phyloP scores from a whole-genome alignment of 371 early-diverging fungal species.

The Mycotypha africana region DNA sequence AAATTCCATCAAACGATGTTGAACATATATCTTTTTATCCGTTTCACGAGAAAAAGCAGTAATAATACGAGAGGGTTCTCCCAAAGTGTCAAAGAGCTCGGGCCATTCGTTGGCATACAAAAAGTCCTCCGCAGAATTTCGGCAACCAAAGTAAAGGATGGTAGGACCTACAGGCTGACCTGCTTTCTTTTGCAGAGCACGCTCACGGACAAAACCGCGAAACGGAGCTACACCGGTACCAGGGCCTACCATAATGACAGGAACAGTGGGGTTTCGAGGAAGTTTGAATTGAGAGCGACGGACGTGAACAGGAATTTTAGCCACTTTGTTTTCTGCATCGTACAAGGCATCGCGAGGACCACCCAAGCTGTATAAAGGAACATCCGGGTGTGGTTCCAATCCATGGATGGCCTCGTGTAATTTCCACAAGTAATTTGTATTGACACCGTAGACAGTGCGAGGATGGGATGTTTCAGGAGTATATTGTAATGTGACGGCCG shows the following conservation, averaged over 20 bases:
- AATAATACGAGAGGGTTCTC: constrained; percentile 55
- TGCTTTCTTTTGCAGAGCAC: constrained; percentile 56
- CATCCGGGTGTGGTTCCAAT: constrained; percentile 18
- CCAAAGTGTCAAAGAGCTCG: constrained; percentile 53
- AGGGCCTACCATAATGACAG: constrained; percentile 96
- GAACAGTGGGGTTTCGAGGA: constrained; percentile 71
- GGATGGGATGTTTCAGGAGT: constrained; percentile 41
- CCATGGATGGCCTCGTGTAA: constrained; percentile 18
- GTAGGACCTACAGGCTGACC: constrained; percentile 72
- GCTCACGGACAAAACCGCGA: constrained; percentile 91
- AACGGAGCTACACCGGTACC: constrained; percentile 99
- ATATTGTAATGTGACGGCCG: constrained; percentile 86
- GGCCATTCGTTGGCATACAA: constrained; percentile 86
- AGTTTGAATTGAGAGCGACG: constrained; percentile 86
- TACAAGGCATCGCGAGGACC: constrained; percentile 36
- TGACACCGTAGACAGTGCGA: constrained; percentile 66
- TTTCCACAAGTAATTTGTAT: constrained; percentile 65
- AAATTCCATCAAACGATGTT: constrained; percentile 68
- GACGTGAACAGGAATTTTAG: constrained; percentile 76
- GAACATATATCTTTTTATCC: constrained; percentile 82
- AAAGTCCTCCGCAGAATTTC: constrained; percentile 77
- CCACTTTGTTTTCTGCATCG: constrained; percentile 12
- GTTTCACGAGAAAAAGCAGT: constrained; percentile 88
- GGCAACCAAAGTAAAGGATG: constrained; percentile 90
- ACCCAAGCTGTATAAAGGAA: constrained; percentile 24